Conservation (phyloP, 106 monocot genomes). For the Narthecium ossifragum region DNA sequence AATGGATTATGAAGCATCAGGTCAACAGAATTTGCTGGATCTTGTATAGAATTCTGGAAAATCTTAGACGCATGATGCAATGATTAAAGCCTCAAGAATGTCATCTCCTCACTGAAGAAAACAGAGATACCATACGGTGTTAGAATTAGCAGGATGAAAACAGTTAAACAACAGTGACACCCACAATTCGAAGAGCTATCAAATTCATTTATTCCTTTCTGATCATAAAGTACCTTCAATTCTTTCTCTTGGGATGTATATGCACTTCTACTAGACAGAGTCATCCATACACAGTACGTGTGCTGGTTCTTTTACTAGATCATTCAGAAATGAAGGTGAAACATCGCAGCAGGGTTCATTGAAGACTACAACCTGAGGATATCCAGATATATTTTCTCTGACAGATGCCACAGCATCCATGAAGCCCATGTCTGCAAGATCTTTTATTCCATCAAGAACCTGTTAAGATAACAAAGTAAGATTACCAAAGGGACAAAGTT, state of each 20-base stretch:
- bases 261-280: constrained; percentile 26
- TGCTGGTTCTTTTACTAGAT: constrained; percentile 31
- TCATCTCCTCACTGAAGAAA: constrained; percentile 11
- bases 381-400: constrained; percentile 28
- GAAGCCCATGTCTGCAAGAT: constrained; percentile 26
- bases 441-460: constrained; percentile 80
- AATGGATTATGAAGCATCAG: too few species aligned
- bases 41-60: too few species aligned
- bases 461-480: too few species aligned
- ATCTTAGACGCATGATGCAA: too few species aligned
- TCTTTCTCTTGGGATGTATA: constrained; percentile 21
- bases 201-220: too few species aligned
- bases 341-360: constrained; percentile 14
- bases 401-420: constrained; percentile 47
- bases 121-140: too few species aligned
- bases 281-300: constrained; percentile 29
- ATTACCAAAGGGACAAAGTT: too few species aligned
- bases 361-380: constrained; percentile 51
- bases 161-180: too few species aligned
- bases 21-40: too few species aligned
- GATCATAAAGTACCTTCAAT: too few species aligned
- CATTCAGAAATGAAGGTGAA: constrained; percentile 8
- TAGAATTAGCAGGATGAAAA: too few species aligned
- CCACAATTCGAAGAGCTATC: too few species aligned
- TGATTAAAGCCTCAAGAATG: constrained; percentile 16